phyloP scores from a whole-genome alignment of 495 filamentous ascomycete species.

The Achaetomiella virescens region DNA sequence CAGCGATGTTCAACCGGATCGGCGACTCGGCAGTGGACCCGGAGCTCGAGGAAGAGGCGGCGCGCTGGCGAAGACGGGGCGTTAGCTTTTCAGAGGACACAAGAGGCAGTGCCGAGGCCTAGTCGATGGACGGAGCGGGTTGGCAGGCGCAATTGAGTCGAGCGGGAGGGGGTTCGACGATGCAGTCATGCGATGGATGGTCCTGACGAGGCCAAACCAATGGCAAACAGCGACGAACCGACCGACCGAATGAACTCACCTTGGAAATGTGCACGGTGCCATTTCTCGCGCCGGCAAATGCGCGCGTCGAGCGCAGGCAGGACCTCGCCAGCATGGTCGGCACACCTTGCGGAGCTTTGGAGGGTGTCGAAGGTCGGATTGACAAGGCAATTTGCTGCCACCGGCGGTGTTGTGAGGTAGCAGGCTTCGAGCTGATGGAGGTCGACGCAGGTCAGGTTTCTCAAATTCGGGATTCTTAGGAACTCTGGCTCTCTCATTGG shows the following conservation, averaged over 20 bases:
- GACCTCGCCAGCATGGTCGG: conserved; percentile 81
- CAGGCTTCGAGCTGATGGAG: conserved; percentile 25
- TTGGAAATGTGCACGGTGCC: conserved; percentile 52
- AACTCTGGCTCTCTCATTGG: conserved; percentile 29
- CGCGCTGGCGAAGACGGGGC: conserved; percentile 44
- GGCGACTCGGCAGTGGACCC: conserved; percentile 53
- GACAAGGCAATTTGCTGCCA: conserved; percentile 39
- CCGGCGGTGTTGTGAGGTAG: conserved; percentile 26
- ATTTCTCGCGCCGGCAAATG: conserved; percentile 63
- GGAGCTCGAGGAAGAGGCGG: conserved; percentile 53
- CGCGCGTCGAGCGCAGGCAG: conserved; percentile 71
- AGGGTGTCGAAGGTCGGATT: conserved; percentile 26
- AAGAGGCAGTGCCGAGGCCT: not conserved
- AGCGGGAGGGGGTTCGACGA: conserved; percentile 9
- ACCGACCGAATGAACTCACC: conserved; percentile 35
- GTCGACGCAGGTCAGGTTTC: conserved; percentile 31
- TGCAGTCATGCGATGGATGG: conserved; percentile 12
- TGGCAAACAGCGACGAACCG: not conserved
- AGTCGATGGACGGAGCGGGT: conserved; percentile 1
- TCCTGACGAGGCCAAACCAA: no score
- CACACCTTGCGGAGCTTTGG: conserved; percentile 43
- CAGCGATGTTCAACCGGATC: conserved; percentile 69
- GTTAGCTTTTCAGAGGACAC: conserved; percentile 18
- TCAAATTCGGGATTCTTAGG: conserved; percentile 38
- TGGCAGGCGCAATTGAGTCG: conserved; percentile 13